phyloP scores from a whole-genome alignment of 2,329 filamentous ascomycete genomes.

The Fusarium lateritium region DNA sequence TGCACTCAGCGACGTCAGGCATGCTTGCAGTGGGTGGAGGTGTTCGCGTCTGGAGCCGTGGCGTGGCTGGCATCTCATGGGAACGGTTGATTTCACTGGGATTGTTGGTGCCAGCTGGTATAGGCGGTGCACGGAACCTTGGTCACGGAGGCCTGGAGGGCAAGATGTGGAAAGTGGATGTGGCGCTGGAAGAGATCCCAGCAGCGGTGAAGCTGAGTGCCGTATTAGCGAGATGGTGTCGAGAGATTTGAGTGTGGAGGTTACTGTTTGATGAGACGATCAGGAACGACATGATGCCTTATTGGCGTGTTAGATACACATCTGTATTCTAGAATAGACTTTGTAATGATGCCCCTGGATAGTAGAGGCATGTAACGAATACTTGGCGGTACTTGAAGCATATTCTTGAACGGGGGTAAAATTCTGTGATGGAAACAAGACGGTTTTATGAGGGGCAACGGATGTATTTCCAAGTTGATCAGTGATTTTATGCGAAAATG shows the following conservation, averaged over 20 bases:
- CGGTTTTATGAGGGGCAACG: slow-evolving; percentile 1
- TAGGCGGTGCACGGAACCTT: slow-evolving; percentile 63
- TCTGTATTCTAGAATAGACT: slow-evolving; percentile 24
- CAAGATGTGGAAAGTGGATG: slow-evolving; percentile 82
- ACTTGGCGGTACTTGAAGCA: slow-evolving; percentile 26
- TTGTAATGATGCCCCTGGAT: slow-evolving; percentile 20
- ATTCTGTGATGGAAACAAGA: slow-evolving; percentile 27
- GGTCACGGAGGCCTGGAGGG: slow-evolving; percentile 71
- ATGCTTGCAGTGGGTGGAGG: slow-evolving; percentile 75
- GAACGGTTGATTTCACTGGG: slow-evolving; percentile 79
- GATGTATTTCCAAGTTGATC: neutral
- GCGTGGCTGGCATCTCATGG: slow-evolving; percentile 81
- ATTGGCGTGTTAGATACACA: slow-evolving; percentile 31
- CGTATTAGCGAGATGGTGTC: slow-evolving; percentile 81
- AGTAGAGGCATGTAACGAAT: slow-evolving; percentile 23
- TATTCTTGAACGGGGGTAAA: neutral
- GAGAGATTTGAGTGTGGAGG: slow-evolving; percentile 69
- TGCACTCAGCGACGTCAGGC: slow-evolving; percentile 78
- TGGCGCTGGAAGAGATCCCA: slow-evolving; percentile 84
- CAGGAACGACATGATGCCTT: slow-evolving; percentile 8
- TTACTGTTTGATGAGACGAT: slow-evolving; percentile 13
- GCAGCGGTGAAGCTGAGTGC: slow-evolving; percentile 70
- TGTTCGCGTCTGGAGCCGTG: slow-evolving; percentile 80
- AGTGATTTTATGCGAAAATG: slow-evolving; percentile 1
- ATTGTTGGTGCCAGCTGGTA: slow-evolving; percentile 76